Conservation (phyloP, 129 eudicot genomes). For the Chrysanthemum makinoi region DNA sequence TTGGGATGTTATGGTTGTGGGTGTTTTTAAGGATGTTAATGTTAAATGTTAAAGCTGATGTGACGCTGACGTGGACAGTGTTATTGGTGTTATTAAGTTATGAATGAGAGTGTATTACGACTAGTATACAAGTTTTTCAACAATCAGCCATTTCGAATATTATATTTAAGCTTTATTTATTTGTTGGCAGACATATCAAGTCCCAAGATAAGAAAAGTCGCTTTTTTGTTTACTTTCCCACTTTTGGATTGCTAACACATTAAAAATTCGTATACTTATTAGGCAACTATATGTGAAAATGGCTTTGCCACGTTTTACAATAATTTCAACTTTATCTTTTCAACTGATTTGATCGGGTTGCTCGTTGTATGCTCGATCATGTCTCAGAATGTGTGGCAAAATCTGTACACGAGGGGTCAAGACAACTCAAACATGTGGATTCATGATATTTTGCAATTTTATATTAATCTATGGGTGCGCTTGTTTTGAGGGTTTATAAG, state of each 20-base stretch:
- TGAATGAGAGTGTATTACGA: too few species aligned
- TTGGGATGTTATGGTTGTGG: too few species aligned
- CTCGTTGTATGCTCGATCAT: constrained; percentile 25
- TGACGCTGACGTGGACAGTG: too few species aligned
- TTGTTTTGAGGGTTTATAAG: too few species aligned
- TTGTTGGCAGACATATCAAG: neutral
- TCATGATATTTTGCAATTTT: neutral
- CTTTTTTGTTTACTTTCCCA: constrained; percentile 19
- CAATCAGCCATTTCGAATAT: too few species aligned
- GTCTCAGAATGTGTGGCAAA: constrained; percentile 29
- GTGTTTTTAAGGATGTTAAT: too few species aligned
- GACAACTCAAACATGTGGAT: constrained; percentile 21
- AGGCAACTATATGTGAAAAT: constrained; percentile 32
- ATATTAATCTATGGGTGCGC: too few species aligned
- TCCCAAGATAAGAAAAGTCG: constrained; percentile 18
- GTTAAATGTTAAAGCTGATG: too few species aligned
- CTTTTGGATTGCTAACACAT: constrained; percentile 6
- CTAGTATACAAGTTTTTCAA: too few species aligned
- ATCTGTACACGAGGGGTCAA: constrained; percentile 30
- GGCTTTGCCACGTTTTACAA: constrained; percentile 30
- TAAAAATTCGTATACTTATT: neutral
- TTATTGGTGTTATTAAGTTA: too few species aligned
- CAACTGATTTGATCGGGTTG: constrained; percentile 10
- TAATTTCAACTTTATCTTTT: constrained; percentile 16
- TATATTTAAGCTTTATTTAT: too few species aligned